Base-by-base conservation (phyloP, 805 yeast species). In the Saccharomycopsis malanga region DNA sequence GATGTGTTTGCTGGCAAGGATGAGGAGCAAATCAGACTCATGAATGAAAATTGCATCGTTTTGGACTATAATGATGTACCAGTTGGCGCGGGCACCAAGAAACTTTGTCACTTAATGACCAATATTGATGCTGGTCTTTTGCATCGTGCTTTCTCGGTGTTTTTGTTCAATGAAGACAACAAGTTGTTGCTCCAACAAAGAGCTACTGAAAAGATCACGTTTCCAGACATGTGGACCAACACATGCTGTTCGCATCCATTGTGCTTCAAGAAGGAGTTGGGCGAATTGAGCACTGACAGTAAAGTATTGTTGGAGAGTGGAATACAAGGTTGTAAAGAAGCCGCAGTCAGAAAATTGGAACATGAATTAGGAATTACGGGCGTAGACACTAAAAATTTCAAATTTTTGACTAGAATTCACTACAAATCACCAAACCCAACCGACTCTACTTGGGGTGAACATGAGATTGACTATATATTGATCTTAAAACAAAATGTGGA, bases 171-270 rank as follows among this genome's bases (percentile, higher is more conserved):
- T 63, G 76, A 76, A 20, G 77, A 85, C 39, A 79, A 80, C 50
- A 74, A 83, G 65, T 73, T 93, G 53, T 72, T 93, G 49, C 71
- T 93, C 56, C 99, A 93, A 68, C 97, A 91, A 68, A 79, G 99
- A 57, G 98, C 99, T 0, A 79, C 81, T 42, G 98, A 93, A 63
- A 93, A 93, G 65, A 93, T 93, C 68, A 93, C 99, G 1, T 93
- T 93, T 66, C 95, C 98, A 0, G 79, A 79, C 49, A 80, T 89
- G 83, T 93, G 99, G 99, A 93, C 99, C 22, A 93, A 93, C 64
- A 93, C 99, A 1, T 93, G 99, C 67, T 93, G 99, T 65, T 89
- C 98, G 1, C 99, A 93, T 63, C 99, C 99, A 7, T 71, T 93
- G 45, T 87, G 96, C 46, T 77, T 87, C 30, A 74, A 81, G 34